Evolutionary conservation across 352 stramenopile genomes (phyloP).

Genomic region (Lagenidium giganteum): DNA sequence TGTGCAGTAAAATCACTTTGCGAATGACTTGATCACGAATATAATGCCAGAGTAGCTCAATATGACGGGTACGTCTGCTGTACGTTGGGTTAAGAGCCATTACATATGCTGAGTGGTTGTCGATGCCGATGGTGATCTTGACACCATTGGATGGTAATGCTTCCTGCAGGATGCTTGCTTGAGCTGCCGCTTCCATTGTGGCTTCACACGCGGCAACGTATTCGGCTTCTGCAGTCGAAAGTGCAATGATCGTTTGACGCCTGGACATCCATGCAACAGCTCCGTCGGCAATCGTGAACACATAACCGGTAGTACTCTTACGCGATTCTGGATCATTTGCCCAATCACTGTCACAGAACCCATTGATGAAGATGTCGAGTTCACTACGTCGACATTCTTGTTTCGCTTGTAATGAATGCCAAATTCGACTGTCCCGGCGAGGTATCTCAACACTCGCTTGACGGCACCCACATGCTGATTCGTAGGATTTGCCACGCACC

Average conservation of each 20-base stretch:
- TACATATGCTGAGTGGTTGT: constrained; percentile 13
- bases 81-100: constrained; percentile 11
- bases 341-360: constrained; percentile 3
- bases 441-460: neutral
- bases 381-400: too few species aligned
- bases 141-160: neutral
- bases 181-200: constrained; percentile 3
- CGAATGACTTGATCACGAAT: constrained; percentile 8
- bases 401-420: neutral
- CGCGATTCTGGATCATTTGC: constrained; percentile 1
- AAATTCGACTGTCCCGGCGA: neutral
- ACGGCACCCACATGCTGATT: neutral
- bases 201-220: constrained; percentile 16
- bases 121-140: constrained; percentile 4
- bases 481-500: constrained; percentile 6
- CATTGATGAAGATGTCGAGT: too few species aligned
- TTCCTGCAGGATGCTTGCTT: constrained; percentile 6
- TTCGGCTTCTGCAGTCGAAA: constrained; percentile 14
- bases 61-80: constrained; percentile 5
- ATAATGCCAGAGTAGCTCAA: constrained; percentile 14
- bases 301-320: constrained; percentile 10
- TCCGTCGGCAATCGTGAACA: constrained; percentile 4
- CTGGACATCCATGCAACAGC: constrained; percentile 5
- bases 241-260: constrained; percentile 11
- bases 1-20: constrained; percentile 1